Percentiles rank a stretch among this genome's conserved stretches.
Evolutionary conservation across 2,329 filamentous ascomycete species (phyloP).

Genomic region (Fusarium buxicola): DNA sequence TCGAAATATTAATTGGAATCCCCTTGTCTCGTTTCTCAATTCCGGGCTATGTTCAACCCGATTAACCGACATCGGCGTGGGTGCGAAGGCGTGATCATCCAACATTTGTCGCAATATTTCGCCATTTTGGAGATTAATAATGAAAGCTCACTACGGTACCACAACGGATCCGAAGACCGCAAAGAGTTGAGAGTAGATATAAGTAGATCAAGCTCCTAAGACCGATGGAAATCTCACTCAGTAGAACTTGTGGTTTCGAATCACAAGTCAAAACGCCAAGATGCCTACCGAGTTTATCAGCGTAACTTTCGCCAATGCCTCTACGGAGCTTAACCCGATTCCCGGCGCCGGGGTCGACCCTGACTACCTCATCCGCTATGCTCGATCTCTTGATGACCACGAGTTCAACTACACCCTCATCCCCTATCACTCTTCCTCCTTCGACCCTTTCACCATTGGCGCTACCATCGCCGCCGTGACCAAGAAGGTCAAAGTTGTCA

Average conservation of each 20-base stretch:
- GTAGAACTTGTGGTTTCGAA: not conserved
- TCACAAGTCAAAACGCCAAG: constrained; percentile 13
- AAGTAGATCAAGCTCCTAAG: constrained; percentile 2
- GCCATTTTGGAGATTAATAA: constrained; percentile 44
- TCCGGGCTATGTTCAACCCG: constrained; percentile 6
- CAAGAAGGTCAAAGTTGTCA: constrained; percentile 70
- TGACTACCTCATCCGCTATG: constrained; percentile 67
- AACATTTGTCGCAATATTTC: constrained; percentile 45
- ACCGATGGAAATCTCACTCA: not conserved
- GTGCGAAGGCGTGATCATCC: constrained; percentile 43
- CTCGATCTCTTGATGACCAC: constrained; percentile 68
- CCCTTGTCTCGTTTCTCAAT: not conserved
- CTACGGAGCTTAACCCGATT: constrained; percentile 66
- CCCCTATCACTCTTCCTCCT: constrained; percentile 65
- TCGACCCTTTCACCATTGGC: constrained; percentile 63
- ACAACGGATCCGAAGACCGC: constrained; percentile 7
- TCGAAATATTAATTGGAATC: constrained; percentile 1
- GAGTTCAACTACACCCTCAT: constrained; percentile 71
- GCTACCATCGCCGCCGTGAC: constrained; percentile 68
- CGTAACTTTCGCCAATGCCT: constrained; percentile 66
- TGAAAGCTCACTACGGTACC: constrained; percentile 16
- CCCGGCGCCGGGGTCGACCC: constrained; percentile 64
- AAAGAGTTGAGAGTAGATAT: constrained; percentile 15
- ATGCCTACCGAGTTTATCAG: constrained; percentile 68
- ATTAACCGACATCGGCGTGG: constrained; percentile 40